Evolutionary conservation across 208 protist genomes (phyloP).

Genomic region (Giardia duodenalis): DNA sequence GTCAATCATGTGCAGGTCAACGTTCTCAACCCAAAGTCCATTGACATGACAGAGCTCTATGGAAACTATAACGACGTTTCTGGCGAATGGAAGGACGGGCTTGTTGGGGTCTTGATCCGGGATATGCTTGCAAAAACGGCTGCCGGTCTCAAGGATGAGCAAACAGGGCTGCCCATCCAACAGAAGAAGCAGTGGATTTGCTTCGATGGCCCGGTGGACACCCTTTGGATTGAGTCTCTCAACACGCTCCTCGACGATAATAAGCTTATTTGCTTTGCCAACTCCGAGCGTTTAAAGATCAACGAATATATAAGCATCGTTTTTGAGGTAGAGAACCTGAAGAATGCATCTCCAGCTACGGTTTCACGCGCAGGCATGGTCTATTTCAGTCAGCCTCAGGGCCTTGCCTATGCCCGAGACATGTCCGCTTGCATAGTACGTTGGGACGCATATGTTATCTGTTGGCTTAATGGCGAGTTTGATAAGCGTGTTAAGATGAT

Average conservation of each 20-base stretch:
- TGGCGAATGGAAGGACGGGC: conserved; percentile 90
- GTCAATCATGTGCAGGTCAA: conserved; percentile 70
- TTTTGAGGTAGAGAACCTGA: conserved; percentile 73
- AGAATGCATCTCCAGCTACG: conserved; percentile 60
- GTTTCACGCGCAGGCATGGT: conserved; percentile 53
- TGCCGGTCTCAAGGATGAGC: conserved; percentile 28
- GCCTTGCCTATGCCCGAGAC: neutral
- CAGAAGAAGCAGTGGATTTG: conserved; percentile 78
- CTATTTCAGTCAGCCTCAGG: conserved; percentile 16
- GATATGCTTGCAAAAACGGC: conserved; percentile 64
- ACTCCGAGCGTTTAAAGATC: conserved; percentile 53
- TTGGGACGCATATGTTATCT: conserved; percentile 21
- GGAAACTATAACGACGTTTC: conserved; percentile 85
- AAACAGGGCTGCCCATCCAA: conserved; percentile 47
- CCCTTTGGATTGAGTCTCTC: conserved; percentile 62
- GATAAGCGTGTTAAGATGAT: neutral
- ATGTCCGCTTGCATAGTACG: conserved; percentile 1
- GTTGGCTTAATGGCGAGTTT: neutral
- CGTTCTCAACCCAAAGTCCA: conserved; percentile 91
- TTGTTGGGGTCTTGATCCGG: conserved; percentile 91
- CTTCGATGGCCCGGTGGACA: conserved; percentile 94
- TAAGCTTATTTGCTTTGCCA: conserved; percentile 52
- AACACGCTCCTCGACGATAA: conserved; percentile 61
- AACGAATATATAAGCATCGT: conserved; percentile 81
- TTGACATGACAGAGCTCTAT: conserved; percentile 80